These are phyloP conservation scores for Oryza coarctata DNA, from an alignment of 176 grass and related monocot genomes.

Conservation along the genomic window DNA sequence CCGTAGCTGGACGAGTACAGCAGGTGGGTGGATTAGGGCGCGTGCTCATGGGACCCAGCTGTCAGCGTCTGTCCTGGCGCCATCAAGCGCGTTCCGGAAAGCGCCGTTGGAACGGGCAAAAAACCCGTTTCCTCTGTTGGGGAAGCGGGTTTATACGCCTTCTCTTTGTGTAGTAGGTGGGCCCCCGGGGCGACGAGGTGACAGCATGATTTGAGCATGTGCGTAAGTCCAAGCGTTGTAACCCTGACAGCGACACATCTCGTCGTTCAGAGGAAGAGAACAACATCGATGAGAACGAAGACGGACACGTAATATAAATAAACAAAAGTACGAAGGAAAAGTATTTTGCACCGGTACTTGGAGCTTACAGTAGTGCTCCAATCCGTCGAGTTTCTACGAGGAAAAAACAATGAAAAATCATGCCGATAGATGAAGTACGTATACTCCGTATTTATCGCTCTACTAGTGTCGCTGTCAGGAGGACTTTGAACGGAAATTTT, in stretches of 20 bases:
- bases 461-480: not conserved
- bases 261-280: not conserved
- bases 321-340: not conserved
- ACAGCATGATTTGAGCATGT: not conserved
- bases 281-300: not conserved
- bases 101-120: not conserved
- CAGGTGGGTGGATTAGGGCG: not conserved
- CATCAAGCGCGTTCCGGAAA: not conserved
- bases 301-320: not conserved
- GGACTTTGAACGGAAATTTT: not conserved
- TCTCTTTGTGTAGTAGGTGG: not conserved
- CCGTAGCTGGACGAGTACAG: not conserved
- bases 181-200: not conserved
- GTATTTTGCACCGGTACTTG: not conserved
- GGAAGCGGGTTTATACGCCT: not conserved
- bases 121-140: not conserved
- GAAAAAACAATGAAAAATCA: not conserved
- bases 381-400: not conserved
- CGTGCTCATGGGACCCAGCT: not conserved
- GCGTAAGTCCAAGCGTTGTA: not conserved
- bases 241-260: not conserved
- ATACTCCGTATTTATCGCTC: not conserved
- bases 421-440: not conserved
- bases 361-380: not conserved
- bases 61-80: not conserved